A percentile compares a stretch with the other conserved stretches of the same genome.
Conservation (phyloP, 306 rosid genomes). For the Pyrus communis region DNA sequence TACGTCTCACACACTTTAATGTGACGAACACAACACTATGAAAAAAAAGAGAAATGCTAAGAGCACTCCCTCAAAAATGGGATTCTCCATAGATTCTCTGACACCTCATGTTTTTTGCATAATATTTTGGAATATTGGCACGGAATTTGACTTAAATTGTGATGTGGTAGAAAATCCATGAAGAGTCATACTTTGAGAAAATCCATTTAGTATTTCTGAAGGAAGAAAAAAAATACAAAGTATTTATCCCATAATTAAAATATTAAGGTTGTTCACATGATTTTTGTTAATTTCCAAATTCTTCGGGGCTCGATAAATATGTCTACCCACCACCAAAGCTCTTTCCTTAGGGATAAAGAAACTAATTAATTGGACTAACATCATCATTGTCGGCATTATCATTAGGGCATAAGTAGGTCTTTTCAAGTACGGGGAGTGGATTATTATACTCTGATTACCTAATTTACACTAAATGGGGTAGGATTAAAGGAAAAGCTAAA, state of each 20-base stretch:
- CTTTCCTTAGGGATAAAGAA: neutral
- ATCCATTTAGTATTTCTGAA: too few relatives aligned
- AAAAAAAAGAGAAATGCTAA: too few relatives aligned
- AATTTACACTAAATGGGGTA: constrained; percentile 29
- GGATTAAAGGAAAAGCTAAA: neutral
- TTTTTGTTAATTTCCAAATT: neutral
- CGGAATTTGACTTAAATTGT: too few relatives aligned
- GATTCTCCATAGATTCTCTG: too few relatives aligned
- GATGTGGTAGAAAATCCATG: too few relatives aligned
- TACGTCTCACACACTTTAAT: too few relatives aligned
- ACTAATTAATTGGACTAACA: constrained; percentile 13
- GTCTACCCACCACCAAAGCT: neutral
- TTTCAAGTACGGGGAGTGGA: constrained; percentile 19
- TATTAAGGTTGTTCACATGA: neutral
- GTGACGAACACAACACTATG: too few relatives aligned
- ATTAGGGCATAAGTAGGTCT: constrained; percentile 36
- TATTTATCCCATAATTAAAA: neutral
- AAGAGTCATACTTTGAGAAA: too few relatives aligned
- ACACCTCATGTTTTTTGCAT: too few relatives aligned
- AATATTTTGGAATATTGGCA: too few relatives aligned
- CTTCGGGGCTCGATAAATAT: neutral
- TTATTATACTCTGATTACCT: constrained; percentile 37
- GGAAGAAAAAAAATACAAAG: neutral
- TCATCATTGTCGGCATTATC: constrained; percentile 29
- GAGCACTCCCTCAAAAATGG: too few relatives aligned